A percentile compares a stretch with the other conserved stretches of the same genome.
phyloP scores from a whole-genome alignment of 306 rosid genomes.

The Abrus pulchellus region DNA sequence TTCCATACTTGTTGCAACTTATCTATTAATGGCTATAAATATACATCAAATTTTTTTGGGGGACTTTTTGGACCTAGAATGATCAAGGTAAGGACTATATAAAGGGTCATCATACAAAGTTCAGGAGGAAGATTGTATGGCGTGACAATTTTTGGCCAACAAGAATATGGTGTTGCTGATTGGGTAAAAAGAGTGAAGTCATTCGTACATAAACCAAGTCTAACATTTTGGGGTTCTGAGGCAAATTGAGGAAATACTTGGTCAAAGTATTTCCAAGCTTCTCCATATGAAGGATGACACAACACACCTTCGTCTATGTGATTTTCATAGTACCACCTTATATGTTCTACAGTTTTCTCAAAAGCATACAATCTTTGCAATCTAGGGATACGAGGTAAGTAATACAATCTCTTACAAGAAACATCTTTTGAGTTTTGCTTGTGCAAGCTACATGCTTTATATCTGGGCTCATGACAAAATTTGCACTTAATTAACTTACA shows the following conservation, averaged over 20 bases:
- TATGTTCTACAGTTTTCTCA: neutral
- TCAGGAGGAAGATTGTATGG: neutral
- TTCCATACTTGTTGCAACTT: no score
- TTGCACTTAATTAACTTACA: neutral
- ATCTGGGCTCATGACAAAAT: neutral
- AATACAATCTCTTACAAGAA: neutral
- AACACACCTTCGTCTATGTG: neutral
- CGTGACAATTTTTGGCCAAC: neutral
- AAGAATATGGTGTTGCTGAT: neutral
- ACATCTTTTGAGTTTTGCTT: neutral
- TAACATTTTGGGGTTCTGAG: neutral
- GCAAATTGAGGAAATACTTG: neutral
- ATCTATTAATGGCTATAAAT: no score
- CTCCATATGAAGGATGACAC: neutral
- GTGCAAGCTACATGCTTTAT: neutral
- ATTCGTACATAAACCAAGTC: slow-evolving; percentile 1
- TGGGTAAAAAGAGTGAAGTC: neutral
- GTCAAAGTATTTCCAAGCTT: slow-evolving; percentile 19
- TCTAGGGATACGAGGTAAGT: neutral
- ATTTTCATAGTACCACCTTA: slow-evolving; percentile 16
- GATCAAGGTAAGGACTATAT: no score
- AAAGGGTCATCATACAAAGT: no score
- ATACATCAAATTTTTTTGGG: no score
- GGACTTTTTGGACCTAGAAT: no score
- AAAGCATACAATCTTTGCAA: neutral